Conservation (phyloP, 2,329 filamentous ascomycete genomes). For the Ramularia collo-cygni region DNA sequence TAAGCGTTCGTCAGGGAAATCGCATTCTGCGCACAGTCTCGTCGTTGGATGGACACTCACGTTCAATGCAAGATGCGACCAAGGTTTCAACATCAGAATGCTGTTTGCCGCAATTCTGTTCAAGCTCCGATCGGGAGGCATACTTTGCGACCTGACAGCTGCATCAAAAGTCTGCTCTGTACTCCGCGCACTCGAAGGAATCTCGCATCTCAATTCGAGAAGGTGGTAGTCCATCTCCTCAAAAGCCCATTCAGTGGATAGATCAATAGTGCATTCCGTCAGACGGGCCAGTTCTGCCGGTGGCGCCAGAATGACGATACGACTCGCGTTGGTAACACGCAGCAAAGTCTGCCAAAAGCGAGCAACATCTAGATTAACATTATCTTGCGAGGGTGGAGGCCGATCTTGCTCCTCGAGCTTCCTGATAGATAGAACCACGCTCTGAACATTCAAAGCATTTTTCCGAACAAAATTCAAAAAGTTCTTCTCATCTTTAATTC, state of each 20-base stretch:
- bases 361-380: slow-evolving; percentile 20
- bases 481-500: too few relatives aligned
- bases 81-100: slow-evolving; percentile 55
- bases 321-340: slow-evolving; percentile 43
- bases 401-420: slow-evolving; percentile 16
- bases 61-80: slow-evolving; percentile 62
- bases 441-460: slow-evolving; percentile 31
- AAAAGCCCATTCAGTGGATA: slow-evolving; percentile 34
- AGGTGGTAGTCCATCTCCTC: slow-evolving; percentile 29
- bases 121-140: too few relatives aligned
- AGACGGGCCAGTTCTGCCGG: slow-evolving; percentile 57
- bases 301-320: slow-evolving; percentile 45
- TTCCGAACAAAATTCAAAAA: slow-evolving; percentile 19
- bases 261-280: slow-evolving; percentile 50
- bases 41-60: background rate
- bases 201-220: slow-evolving; percentile 15
- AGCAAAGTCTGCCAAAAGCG: slow-evolving; percentile 51
- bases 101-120: slow-evolving; percentile 20
- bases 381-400: slow-evolving; percentile 28
- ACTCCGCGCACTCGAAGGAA: too few relatives aligned
- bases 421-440: slow-evolving; percentile 40
- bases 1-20: background rate
- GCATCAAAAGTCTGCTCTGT: too few relatives aligned
- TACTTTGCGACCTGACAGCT: too few relatives aligned
- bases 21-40: background rate